phyloP scores from a whole-genome alignment of 1,284 basidiomycete species.

The Sanghuangporus sanghuang region DNA sequence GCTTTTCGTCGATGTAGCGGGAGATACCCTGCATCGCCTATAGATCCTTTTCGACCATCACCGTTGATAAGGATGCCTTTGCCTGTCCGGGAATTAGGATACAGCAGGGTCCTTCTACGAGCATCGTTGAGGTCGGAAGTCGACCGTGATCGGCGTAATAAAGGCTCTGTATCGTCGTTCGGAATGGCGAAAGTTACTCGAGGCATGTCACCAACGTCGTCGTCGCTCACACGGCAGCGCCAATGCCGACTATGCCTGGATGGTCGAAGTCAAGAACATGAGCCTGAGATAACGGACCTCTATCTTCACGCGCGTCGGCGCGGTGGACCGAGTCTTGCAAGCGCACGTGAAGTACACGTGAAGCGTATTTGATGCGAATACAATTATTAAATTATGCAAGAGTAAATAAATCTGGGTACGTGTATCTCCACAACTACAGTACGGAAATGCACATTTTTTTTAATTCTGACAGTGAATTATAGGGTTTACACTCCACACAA shows the following conservation, averaged over 20 bases:
- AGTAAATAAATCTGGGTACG: too few species aligned
- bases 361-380: neutral
- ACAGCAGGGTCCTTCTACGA: neutral
- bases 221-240: neutral
- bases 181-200: constrained; percentile 7
- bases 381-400: neutral
- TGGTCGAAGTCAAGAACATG: neutral
- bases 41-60: neutral
- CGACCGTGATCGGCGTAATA: neutral
- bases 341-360: neutral
- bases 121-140: neutral
- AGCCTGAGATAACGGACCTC: neutral
- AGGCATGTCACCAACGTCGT: constrained; percentile 5
- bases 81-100: neutral
- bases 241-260: neutral
- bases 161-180: neutral
- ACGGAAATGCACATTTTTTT: too few species aligned
- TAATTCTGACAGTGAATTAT: too few species aligned
- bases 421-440: too few species aligned
- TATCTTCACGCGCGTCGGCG: neutral
- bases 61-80: neutral
- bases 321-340: neutral
- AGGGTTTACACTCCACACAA: too few species aligned
- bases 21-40: neutral
- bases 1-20: neutral